These are phyloP conservation scores for Cercospora berteroae DNA, from an alignment of 2,329 filamentous ascomycete genomes.

Conservation along the genomic window DNA sequence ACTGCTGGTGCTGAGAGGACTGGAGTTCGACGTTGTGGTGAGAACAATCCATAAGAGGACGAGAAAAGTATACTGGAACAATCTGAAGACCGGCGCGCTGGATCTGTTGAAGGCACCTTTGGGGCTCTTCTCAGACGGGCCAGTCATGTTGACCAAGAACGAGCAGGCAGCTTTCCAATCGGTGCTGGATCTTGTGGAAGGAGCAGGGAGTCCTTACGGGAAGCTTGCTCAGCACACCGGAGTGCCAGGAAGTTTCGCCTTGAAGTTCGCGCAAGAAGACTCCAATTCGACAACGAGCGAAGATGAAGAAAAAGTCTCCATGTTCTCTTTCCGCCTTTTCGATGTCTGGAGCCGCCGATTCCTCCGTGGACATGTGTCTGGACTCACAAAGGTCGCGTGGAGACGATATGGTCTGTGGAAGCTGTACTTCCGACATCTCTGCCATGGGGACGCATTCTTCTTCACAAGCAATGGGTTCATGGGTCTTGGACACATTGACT, in stretches of 20 bases:
- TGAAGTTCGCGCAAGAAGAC: background rate
- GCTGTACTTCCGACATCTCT: background rate
- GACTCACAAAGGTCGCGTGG: background rate
- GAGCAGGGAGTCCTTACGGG: background rate
- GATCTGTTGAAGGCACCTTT: background rate
- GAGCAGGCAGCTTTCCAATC: background rate
- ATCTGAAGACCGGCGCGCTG: background rate
- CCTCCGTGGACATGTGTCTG: background rate
- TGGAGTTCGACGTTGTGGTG: background rate
- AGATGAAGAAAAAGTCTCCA: background rate
- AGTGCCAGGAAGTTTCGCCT: background rate
- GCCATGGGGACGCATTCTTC: background rate
- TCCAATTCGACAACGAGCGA: background rate
- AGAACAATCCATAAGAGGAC: background rate
- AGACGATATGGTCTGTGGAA: background rate
- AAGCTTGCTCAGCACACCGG: background rate
- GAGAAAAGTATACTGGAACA: background rate
- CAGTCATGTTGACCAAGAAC: background rate
- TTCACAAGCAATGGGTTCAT: background rate
- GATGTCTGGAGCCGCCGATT: background rate
- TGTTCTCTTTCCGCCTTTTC: constrained; percentile 4
- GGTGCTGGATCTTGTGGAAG: background rate
- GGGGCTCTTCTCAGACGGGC: background rate
- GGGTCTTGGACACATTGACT: background rate
- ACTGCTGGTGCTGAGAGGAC: background rate